Base-by-base conservation (phyloP, 75 land plant genomes). In the Adiantum capillusveneris region DNA sequence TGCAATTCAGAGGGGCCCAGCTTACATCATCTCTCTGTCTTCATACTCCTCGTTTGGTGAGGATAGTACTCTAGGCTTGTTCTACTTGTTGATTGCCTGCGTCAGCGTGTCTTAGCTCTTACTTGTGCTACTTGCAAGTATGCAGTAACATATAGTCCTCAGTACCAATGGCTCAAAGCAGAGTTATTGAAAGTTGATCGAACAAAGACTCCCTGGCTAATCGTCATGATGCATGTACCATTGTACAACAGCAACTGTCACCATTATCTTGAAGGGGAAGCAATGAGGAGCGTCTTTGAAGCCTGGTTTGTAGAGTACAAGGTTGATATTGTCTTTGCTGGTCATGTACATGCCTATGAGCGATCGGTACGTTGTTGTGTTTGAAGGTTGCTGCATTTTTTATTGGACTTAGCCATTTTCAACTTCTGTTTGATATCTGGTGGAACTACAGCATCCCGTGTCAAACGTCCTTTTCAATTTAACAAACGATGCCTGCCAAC, bases 281-380 rank as follows among this genome's bases (percentile, higher is more conserved):
- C 79, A 56, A 94, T 94, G 96, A 73, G 96, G 0, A 78, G 66
- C 43, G 80, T 58, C 25, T 81, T 89, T 61, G 98, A 94, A 64
- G 54, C 70, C 1, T 84, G 78, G 78, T 70, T 94, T 64, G 72
- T 84, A 1, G 44, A 72, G 6, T 62, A 71, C 52, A 81, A 76
- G 70, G 96, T 74, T 0, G 99, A 95, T 56, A 39, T 95, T 31
- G 79, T 95, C 56, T 39, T 95, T 53, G 75, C 99, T 18, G 99
- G 99, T 30, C 99, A 95, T 74, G 99, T 95, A 27, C 99, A 95
- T 78, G 87, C 99, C 42, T 95, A 90, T 67, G 99, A 95, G 53
- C 81, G 99, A 25, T 53, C 88, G n/a, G 99, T 95, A 90, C 65
- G 78, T 54, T 29, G 24, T 14, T 56, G n/a, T n/a, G n/a, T 49